Percentiles rank a stretch among this genome's conserved stretches.
Conservation (phyloP, 1,284 basidiomycete genomes). For the Marasmius oreades region DNA sequence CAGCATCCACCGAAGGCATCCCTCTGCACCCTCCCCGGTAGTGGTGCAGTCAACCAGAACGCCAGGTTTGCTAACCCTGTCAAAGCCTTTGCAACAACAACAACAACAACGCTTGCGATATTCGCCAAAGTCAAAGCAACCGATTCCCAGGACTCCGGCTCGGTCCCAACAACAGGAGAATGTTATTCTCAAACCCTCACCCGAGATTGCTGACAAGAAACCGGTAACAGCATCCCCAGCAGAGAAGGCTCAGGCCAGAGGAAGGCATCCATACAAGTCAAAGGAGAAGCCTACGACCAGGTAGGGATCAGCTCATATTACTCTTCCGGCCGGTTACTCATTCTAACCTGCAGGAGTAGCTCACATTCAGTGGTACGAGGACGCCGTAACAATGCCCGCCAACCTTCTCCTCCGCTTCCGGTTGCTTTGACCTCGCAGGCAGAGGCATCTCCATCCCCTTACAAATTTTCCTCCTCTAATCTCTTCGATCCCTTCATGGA, state of each 20-base stretch:
- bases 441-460: slow-evolving; percentile 43
- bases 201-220: slow-evolving; percentile 11
- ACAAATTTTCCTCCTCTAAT: slow-evolving; percentile 33
- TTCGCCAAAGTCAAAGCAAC: slow-evolving; percentile 24
- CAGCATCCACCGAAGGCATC: slow-evolving; percentile 50
- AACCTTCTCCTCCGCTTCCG: slow-evolving; percentile 54
- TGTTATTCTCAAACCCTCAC: slow-evolving; percentile 8
- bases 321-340: not conserved
- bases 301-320: slow-evolving; percentile 16
- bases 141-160: slow-evolving; percentile 26
- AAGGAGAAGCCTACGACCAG: slow-evolving; percentile 28
- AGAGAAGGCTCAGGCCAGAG: slow-evolving; percentile 4
- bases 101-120: slow-evolving; percentile 28
- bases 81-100: slow-evolving; percentile 48
- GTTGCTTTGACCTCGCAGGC: slow-evolving; percentile 50
- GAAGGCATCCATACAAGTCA: slow-evolving; percentile 12
- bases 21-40: slow-evolving; percentile 64
- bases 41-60: slow-evolving; percentile 66
- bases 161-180: slow-evolving; percentile 17
- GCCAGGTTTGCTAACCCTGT: slow-evolving; percentile 66
- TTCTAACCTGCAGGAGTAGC: slow-evolving; percentile 34
- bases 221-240: not conserved
- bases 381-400: slow-evolving; percentile 45
- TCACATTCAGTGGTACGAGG: slow-evolving; percentile 43
- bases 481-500: slow-evolving; percentile 58